A percentile compares a stretch with the other conserved stretches of the same genome.
Evolutionary conservation across 1,284 basidiomycete genomes (phyloP).

Genomic region (Xanthoconium separans): DNA sequence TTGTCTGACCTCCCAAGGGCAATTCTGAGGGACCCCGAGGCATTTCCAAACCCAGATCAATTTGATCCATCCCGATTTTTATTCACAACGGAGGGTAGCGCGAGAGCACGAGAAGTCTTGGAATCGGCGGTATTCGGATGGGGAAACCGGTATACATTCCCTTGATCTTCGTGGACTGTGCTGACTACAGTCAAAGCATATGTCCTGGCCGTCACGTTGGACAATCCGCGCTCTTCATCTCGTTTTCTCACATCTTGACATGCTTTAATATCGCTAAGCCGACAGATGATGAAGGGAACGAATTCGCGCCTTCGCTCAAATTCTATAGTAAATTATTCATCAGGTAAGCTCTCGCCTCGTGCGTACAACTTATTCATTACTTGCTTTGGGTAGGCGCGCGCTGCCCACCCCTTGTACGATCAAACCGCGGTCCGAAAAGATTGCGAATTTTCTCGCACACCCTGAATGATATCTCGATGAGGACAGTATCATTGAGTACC

Average conservation of each 20-base stretch:
- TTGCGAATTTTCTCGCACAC: background rate
- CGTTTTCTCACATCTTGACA: constrained; percentile 3
- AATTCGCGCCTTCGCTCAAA: background rate
- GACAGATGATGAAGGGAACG: constrained; percentile 1
- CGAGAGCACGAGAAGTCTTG: constrained; percentile 1
- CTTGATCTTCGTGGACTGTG: background rate
- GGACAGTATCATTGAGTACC: too few species aligned
- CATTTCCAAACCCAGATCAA: constrained; percentile 8
- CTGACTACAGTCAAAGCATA: background rate
- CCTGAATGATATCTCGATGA: background rate
- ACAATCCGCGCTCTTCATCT: constrained; percentile 1
- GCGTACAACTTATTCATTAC: background rate
- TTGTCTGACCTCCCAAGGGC: constrained; percentile 6
- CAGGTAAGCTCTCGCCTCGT: background rate
- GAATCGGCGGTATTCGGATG: constrained; percentile 7
- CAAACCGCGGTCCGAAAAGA: background rate
- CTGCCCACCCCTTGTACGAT: background rate
- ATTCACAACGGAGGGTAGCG: background rate
- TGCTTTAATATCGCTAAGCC: constrained; percentile 1
- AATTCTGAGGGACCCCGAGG: constrained; percentile 14
- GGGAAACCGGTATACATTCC: constrained; percentile 2
- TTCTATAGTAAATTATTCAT: background rate
- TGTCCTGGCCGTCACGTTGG: constrained; percentile 8
- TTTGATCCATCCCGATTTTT: constrained; percentile 15
- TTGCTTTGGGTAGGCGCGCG: background rate